These are phyloP conservation scores for Dactylorhiza incarnata DNA, from an alignment of 106 monocot species.

Conservation along the genomic window DNA sequence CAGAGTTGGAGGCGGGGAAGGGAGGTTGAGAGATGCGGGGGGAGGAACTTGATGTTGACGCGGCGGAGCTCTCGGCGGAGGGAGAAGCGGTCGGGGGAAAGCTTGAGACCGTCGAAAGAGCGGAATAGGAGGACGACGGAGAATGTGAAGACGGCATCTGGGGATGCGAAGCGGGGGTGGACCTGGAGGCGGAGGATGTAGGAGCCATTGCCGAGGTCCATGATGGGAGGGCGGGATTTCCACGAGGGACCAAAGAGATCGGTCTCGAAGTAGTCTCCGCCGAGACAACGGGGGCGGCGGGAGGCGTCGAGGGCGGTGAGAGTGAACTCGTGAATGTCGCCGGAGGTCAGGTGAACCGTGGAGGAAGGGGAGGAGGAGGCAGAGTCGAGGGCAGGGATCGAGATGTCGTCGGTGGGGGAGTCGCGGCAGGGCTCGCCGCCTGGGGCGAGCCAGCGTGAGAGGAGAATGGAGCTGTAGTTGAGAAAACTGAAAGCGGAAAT, in stretches of 20 bases:
- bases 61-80: slow-evolving; percentile 34
- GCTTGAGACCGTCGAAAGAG: slow-evolving; percentile 59
- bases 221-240: slow-evolving; percentile 81
- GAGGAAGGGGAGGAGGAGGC: background rate
- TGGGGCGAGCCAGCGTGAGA: slow-evolving; percentile 58
- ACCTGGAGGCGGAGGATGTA: slow-evolving; percentile 69
- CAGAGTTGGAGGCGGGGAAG: slow-evolving; percentile 34
- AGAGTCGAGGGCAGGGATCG: slow-evolving; percentile 33
- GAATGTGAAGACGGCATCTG: slow-evolving; percentile 36
- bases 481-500: slow-evolving; percentile 16
- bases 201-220: slow-evolving; percentile 71
- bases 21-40: background rate
- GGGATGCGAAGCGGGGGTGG: slow-evolving; percentile 45
- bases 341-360: slow-evolving; percentile 16
- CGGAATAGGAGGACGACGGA: slow-evolving; percentile 74
- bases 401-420: slow-evolving; percentile 37
- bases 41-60: slow-evolving; percentile 31
- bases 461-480: slow-evolving; percentile 54
- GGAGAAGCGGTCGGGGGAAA: slow-evolving; percentile 50
- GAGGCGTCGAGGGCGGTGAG: slow-evolving; percentile 39
- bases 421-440: slow-evolving; percentile 44
- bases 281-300: slow-evolving; percentile 40
- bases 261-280: slow-evolving; percentile 90
- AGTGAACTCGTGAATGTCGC: slow-evolving; percentile 38
- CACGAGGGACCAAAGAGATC: slow-evolving; percentile 60